Percentiles rank a stretch among this genome's conserved stretches.
These are phyloP conservation scores for Podaxis pistillaris DNA, from an alignment of 768 basidiomycete genomes.

Conservation along the genomic window DNA sequence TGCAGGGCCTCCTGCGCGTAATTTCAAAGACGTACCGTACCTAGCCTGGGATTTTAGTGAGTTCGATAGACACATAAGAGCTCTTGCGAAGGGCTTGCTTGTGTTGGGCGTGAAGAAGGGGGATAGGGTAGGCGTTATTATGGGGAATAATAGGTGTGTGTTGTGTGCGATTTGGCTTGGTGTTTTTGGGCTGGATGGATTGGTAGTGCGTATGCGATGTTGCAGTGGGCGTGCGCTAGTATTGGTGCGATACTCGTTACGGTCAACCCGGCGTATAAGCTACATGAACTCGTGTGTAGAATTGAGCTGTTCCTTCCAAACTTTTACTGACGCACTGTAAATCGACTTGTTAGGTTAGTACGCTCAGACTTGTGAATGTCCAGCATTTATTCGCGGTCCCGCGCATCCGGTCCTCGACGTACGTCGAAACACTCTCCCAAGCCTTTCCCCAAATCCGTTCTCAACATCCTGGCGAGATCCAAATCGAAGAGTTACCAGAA, in stretches of 20 bases:
- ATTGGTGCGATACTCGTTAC: slow-evolving; percentile 84
- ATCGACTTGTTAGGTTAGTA: slow-evolving; percentile 45
- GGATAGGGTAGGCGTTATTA: slow-evolving; percentile 74
- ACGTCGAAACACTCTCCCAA: slow-evolving; percentile 57
- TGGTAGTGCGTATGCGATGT: slow-evolving; percentile 67
- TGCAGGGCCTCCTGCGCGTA: slow-evolving; percentile 57
- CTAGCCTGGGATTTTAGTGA: slow-evolving; percentile 76
- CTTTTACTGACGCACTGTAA: slow-evolving; percentile 5
- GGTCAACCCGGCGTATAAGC: slow-evolving; percentile 77
- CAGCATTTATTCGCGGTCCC: slow-evolving; percentile 75
- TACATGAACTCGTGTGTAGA: slow-evolving; percentile 65
- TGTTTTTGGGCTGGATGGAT: background rate
- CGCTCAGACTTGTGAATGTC: slow-evolving; percentile 62
- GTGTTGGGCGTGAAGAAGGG: slow-evolving; percentile 70
- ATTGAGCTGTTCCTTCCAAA: background rate
- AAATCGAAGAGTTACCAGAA: slow-evolving; percentile 55
- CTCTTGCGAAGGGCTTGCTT: slow-evolving; percentile 69
- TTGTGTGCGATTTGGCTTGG: background rate
- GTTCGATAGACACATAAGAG: slow-evolving; percentile 62
- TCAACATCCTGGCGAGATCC: slow-evolving; percentile 52
- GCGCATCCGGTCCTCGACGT: slow-evolving; percentile 60
- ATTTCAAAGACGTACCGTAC: slow-evolving; percentile 45
- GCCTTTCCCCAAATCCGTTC: slow-evolving; percentile 54
- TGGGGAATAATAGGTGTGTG: slow-evolving; percentile 81
- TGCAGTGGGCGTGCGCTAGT: slow-evolving; percentile 87